These are phyloP conservation scores for Fusarium luffae DNA, from an alignment of 2,329 filamentous ascomycete species.

Conservation along the genomic window DNA sequence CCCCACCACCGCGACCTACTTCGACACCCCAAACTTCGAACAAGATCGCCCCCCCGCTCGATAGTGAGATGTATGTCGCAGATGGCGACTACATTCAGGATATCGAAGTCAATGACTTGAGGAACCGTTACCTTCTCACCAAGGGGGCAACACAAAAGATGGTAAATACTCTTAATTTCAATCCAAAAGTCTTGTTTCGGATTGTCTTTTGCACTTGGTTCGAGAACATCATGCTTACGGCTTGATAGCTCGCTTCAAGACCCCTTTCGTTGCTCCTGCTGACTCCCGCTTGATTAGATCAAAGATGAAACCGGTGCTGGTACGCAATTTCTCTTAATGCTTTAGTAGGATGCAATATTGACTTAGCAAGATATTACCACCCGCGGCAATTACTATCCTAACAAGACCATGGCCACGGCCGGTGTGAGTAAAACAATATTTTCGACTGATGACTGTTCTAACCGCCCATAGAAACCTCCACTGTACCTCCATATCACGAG, in stretches of 20 bases:
- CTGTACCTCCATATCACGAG: slow-evolving; percentile 96
- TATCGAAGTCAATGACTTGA: slow-evolving; percentile 97
- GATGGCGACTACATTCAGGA: slow-evolving; percentile 99
- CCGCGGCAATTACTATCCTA: slow-evolving; percentile 94
- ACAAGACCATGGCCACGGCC: slow-evolving; percentile 96
- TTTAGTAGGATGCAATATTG: slow-evolving; percentile 64
- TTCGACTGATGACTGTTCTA: neutral
- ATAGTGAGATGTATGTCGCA: slow-evolving; percentile 90
- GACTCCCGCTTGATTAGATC: slow-evolving; percentile 97
- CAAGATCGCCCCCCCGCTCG: slow-evolving; percentile 67
- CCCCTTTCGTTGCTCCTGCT: slow-evolving; percentile 89
- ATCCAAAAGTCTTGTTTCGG: slow-evolving; percentile 50
- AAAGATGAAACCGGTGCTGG: slow-evolving; percentile 99
- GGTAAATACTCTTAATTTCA: slow-evolving; percentile 81
- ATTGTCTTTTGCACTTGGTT: slow-evolving; percentile 56
- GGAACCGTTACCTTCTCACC: slow-evolving; percentile 96
- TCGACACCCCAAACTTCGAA: slow-evolving; percentile 48
- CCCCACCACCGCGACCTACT: slow-evolving; percentile 55
- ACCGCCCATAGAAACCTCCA: slow-evolving; percentile 77
- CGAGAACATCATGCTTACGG: slow-evolving; percentile 76
- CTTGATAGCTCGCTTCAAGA: slow-evolving; percentile 71
- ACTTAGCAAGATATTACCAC: slow-evolving; percentile 93
- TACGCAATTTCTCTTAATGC: slow-evolving; percentile 71
- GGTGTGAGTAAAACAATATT: slow-evolving; percentile 70
- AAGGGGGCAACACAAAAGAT: slow-evolving; percentile 98